Evolutionary conservation across 495 filamentous ascomycete genomes (phyloP).

Genomic region (Rhizodiscina lignyota): DNA sequence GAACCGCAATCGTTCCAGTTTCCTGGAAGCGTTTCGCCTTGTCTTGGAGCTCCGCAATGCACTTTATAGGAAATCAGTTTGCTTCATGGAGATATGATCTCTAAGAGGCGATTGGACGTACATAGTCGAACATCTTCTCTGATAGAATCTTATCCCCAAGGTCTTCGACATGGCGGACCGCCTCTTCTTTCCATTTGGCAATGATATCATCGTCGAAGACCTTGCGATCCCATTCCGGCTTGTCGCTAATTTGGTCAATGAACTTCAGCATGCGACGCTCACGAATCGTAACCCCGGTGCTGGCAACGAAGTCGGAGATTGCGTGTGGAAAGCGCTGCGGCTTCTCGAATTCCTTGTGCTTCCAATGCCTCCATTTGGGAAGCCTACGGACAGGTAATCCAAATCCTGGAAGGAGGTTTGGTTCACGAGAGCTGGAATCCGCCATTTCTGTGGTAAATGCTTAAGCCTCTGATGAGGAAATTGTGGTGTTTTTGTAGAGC

Average conservation of each 20-base stretch:
- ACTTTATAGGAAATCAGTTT: conserved; percentile 10
- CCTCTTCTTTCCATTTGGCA: conserved; percentile 9
- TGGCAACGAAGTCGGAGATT: too few species aligned
- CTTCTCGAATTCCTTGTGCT: too few species aligned
- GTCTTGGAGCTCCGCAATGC: conserved; percentile 29
- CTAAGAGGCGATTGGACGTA: too few species aligned
- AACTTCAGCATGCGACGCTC: conserved; percentile 20
- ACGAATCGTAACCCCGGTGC: conserved; percentile 24
- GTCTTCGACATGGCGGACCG: not conserved
- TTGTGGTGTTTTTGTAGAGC: too few species aligned
- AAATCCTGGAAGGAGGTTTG: too few species aligned
- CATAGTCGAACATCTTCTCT: conserved; percentile 6
- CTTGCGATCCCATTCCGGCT: conserved; percentile 17
- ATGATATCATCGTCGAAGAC: conserved; percentile 15
- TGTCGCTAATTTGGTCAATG: conserved; percentile 21
- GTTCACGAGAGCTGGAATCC: too few species aligned
- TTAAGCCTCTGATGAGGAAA: too few species aligned
- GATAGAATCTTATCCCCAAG: conserved; percentile 2
- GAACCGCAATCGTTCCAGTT: conserved; percentile 5
- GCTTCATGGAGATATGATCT: not conserved
- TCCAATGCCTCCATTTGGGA: too few species aligned
- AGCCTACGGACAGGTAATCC: too few species aligned
- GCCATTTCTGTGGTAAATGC: too few species aligned
- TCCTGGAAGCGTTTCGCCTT: conserved; percentile 5
- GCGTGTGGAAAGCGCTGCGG: too few species aligned